Evolutionary conservation across 139 green algal genomes (phyloP), one percentile per base, ranked within the genome.

Genomic region (Closterium sp.): DNA sequence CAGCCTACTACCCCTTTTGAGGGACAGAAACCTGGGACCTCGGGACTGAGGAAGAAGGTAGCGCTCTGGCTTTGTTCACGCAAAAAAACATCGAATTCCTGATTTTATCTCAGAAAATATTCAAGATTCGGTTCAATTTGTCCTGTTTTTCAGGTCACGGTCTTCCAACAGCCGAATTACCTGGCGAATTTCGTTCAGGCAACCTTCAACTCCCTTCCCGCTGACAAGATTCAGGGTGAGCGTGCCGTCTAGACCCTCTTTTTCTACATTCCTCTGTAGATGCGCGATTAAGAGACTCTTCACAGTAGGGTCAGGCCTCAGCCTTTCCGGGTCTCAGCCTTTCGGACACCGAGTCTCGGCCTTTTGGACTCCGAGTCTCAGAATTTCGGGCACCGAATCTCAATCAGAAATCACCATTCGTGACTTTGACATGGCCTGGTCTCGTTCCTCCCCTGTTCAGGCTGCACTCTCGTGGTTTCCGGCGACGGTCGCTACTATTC

Each of bases 11-110:
- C 97, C 95, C 97, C 97, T n/a, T 98, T 97, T 90, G 96, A 98
- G 33, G 97, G 98, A 33, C 97, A 99, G 95, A 99, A 99, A 96
- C 98, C 98, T 2, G 98, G 97, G 38, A 99, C 97, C 35, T 97
- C 94, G 6, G 97, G 97, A 23, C 96, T 99, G 33, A 96, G 97
- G 85, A 99, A 99, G 96, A 98, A 99, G 95, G 91, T 93, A 43
- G 30, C 32, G 4, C 86, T 33, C 33, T 36, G 32, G 23, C 87
- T 84, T 85, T 84, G 30, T 84, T 66, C 36, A 9, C 28, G 0
- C 12, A 33, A 88, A 21, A 34, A n/a, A 88, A 88, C 30, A 25
- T 43, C 2, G 21, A 3, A 86, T 31, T 3, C 0, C 32, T 36
- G 33, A 88, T 21, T 2, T 2, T 3, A 3, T 34, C 2, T 86